A percentile compares a stretch with the other conserved stretches of the same genome.
phyloP scores from a whole-genome alignment of 2,329 filamentous ascomycete species.

The Alternaria angustiovoidea region DNA sequence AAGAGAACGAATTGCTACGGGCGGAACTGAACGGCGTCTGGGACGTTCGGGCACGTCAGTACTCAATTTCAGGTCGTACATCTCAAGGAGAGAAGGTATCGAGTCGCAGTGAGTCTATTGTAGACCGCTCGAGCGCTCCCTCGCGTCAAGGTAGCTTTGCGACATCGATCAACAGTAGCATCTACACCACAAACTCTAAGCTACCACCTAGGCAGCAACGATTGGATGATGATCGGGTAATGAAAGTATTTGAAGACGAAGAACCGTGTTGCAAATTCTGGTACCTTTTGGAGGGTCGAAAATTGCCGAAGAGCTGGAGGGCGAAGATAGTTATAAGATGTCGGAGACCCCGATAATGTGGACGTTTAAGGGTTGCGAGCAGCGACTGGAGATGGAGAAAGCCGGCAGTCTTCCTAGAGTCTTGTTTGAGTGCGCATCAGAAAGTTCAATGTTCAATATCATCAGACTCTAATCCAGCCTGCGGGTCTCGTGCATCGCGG shows the following conservation, averaged over 20 bases:
- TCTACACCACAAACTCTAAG: slow-evolving; percentile 77
- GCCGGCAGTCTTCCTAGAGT: too few relatives aligned
- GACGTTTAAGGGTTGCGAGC: too few relatives aligned
- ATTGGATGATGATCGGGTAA: slow-evolving; percentile 67
- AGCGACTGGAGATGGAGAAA: too few relatives aligned
- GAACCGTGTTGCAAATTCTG: neutral
- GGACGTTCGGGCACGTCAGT: slow-evolving; percentile 37
- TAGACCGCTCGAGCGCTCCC: slow-evolving; percentile 62
- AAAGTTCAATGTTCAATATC: too few relatives aligned
- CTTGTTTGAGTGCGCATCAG: too few relatives aligned
- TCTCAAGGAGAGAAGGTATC: slow-evolving; percentile 39
- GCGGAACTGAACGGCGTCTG: slow-evolving; percentile 58
- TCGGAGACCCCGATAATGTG: too few relatives aligned
- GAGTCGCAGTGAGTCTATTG: slow-evolving; percentile 58
- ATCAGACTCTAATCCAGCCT: too few relatives aligned
- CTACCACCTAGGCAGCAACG: slow-evolving; percentile 75
- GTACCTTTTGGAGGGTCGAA: neutral
- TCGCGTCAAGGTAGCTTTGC: slow-evolving; percentile 79
- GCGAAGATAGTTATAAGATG: too few relatives aligned
- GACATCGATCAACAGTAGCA: slow-evolving; percentile 80
- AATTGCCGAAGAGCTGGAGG: neutral
- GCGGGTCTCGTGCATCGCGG: too few relatives aligned
- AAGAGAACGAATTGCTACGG: slow-evolving; percentile 58
- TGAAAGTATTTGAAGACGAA: neutral
- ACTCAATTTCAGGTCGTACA: neutral